Evolutionary conservation across 306 rosid species (phyloP), one percentile per base, ranked within the genome.

Genomic region (Dicorynia guianensis): DNA sequence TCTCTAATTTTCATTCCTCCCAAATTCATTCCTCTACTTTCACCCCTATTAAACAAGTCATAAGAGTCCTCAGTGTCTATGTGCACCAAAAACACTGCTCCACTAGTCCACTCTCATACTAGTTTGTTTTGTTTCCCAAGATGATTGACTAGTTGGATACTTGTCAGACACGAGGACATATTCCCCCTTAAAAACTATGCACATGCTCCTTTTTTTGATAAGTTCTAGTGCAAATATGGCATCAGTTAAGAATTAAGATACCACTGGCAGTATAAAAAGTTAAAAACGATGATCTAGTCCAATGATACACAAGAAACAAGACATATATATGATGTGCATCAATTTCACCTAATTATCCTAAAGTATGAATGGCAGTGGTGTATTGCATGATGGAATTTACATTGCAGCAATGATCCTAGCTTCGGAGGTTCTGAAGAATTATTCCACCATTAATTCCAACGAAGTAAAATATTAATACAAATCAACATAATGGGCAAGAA

Each of bases 261-360:
- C 30, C 30, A 19, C 33, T 18, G 17, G 54, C 48, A 20, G 54
- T 4, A 36, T 19, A 42, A 46, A n/a, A 47, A 25, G 14, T 18
- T 19, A 42, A 46, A n/a, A 47, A 25, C 9, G 38, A 49, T 14
- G 33, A 20, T 20, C 19, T 46, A 43, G 54, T 15, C 14, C 5
- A 7, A 13, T 63, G n/a, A 42, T 25, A 48, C 74, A 55, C 38
- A 35, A 7, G 50, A 76, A 56, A 65, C 47, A 40, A n/a, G 57
- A 53, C 9, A 75, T 53, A 42, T 6, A 48, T 18, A 17, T 17
- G 11, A 20, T 34, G 34, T 20, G 11, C 46, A 53, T 7, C 70
- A 63, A 75, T 13, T 36, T 7, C 44, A 25, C 42, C 20, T 38
- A 49, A 55, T 38, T 25, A 25, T 25, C 54, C 55, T 71, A n/a